Conservation (phyloP, 495 filamentous ascomycete genomes). For the Clohesyomyces aquaticus region DNA sequence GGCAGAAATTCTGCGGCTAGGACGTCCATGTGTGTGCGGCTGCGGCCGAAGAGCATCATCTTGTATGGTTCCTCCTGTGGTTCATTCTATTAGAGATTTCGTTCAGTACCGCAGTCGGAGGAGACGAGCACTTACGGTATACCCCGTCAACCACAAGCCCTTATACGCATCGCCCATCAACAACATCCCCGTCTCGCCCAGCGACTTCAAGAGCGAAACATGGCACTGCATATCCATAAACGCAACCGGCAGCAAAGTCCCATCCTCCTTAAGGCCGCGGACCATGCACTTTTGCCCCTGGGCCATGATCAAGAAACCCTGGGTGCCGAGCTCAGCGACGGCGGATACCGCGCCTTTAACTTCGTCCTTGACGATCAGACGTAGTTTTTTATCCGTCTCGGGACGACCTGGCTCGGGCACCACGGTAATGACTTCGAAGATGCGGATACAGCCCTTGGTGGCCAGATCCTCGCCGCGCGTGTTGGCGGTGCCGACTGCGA, state of each 20-base stretch:
- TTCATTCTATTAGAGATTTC: conserved; percentile 16
- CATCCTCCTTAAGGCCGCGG: conserved; percentile 91
- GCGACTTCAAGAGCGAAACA: conserved; percentile 77
- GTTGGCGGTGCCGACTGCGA: conserved; percentile 83
- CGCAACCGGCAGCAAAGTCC: conserved; percentile 85
- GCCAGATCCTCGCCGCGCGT: conserved; percentile 86
- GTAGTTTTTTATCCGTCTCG: conserved; percentile 81
- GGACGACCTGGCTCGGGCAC: conserved; percentile 85
- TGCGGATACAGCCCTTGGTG: conserved; percentile 80
- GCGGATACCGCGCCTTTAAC: conserved; percentile 94
- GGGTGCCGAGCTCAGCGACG: conserved; percentile 82
- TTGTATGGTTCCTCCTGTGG: conserved; percentile 90
- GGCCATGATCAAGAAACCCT: conserved; percentile 86
- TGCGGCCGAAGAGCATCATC: conserved; percentile 92
- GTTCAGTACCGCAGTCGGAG: not conserved
- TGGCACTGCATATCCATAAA: conserved; percentile 98
- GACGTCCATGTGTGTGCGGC: conserved; percentile 72
- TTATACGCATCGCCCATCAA: conserved; percentile 87
- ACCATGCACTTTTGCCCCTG: conserved; percentile 99
- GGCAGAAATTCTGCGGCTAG: conserved; percentile 86
- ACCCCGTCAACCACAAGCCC: conserved; percentile 92
- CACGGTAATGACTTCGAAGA: conserved; percentile 88
- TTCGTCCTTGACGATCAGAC: conserved; percentile 84
- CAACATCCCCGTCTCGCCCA: conserved; percentile 80
- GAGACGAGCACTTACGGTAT: conserved; percentile 60